These are phyloP conservation scores for Dendrobium nobile DNA, from an alignment of 106 monocot genomes.

Conservation along the genomic window DNA sequence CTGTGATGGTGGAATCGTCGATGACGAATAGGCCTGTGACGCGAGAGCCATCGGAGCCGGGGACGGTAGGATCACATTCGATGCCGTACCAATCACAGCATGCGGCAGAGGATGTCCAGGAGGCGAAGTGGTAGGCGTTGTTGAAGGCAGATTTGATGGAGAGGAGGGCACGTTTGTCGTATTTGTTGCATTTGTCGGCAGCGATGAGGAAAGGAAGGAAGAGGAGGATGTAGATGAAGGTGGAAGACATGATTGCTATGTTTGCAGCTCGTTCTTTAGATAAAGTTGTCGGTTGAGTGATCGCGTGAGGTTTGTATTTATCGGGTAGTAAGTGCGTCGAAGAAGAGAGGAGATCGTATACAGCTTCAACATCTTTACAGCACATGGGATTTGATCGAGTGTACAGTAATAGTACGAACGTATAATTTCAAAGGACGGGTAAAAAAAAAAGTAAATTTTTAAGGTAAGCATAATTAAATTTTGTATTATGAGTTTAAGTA, in stretches of 20 bases:
- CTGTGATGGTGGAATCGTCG: constrained; percentile 25
- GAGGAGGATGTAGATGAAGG: neutral
- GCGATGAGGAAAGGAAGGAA: constrained; percentile 12
- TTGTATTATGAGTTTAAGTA: no score
- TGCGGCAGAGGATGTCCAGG: constrained; percentile 18
- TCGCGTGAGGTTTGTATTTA: no score
- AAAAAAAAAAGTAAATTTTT: no score
- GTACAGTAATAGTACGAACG: no score
- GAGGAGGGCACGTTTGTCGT: constrained; percentile 37
- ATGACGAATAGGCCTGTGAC: constrained; percentile 31
- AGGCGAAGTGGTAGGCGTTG: constrained; percentile 23
- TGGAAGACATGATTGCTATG: neutral
- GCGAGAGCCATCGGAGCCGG: constrained; percentile 9
- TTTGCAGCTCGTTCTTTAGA: no score
- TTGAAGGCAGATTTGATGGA: constrained; percentile 32
- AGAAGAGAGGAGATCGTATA: no score
- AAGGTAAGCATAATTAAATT: no score
- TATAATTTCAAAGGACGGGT: no score
- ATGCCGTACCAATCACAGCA: constrained; percentile 58
- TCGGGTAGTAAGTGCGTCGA: no score
- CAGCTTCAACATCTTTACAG: no score
- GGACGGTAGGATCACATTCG: constrained; percentile 24
- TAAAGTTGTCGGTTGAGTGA: no score
- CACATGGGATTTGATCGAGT: no score
- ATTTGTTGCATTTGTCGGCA: constrained; percentile 24